Conservation (phyloP, 2,329 filamentous ascomycete species). For the Cladophialophora bantiana region DNA sequence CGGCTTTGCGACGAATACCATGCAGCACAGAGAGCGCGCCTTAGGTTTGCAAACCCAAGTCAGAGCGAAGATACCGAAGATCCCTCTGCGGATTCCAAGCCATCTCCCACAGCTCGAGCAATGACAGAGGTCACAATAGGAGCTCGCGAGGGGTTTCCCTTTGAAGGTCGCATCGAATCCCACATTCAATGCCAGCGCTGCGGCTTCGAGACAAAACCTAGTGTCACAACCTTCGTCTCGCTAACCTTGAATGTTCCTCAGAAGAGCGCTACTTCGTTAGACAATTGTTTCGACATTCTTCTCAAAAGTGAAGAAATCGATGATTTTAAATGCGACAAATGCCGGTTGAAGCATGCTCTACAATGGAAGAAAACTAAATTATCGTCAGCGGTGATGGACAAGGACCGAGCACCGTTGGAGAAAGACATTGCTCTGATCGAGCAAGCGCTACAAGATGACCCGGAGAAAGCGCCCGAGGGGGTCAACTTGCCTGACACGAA, state of each 20-base stretch:
- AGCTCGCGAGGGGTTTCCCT: slow-evolving; percentile 76
- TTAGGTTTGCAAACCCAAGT: slow-evolving; percentile 43
- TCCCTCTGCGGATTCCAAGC: slow-evolving; percentile 48
- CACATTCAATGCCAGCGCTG: slow-evolving; percentile 93
- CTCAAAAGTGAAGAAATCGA: slow-evolving; percentile 96
- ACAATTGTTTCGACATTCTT: slow-evolving; percentile 88
- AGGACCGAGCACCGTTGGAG: slow-evolving; percentile 60
- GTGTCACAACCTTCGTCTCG: slow-evolving; percentile 85
- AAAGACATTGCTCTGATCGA: slow-evolving; percentile 71
- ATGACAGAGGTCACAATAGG: slow-evolving; percentile 48
- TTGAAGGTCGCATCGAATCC: slow-evolving; percentile 92
- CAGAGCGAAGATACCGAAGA: slow-evolving; percentile 37
- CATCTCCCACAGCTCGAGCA: slow-evolving; percentile 35
- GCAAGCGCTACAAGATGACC: slow-evolving; percentile 76
- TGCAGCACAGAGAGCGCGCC: slow-evolving; percentile 77
- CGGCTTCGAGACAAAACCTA: slow-evolving; percentile 84
- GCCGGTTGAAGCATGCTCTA: slow-evolving; percentile 81
- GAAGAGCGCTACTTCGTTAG: slow-evolving; percentile 78
- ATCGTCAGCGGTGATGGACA: slow-evolving; percentile 60
- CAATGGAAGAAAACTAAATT: slow-evolving; percentile 68
- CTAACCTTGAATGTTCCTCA: slow-evolving; percentile 91
- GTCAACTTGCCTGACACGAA: slow-evolving; percentile 77
- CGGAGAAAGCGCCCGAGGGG: slow-evolving; percentile 75
- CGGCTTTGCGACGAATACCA: slow-evolving; percentile 93
- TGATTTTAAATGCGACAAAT: slow-evolving; percentile 94